phyloP scores from a whole-genome alignment of 768 basidiomycete species.

The Naganishia onofrii region DNA sequence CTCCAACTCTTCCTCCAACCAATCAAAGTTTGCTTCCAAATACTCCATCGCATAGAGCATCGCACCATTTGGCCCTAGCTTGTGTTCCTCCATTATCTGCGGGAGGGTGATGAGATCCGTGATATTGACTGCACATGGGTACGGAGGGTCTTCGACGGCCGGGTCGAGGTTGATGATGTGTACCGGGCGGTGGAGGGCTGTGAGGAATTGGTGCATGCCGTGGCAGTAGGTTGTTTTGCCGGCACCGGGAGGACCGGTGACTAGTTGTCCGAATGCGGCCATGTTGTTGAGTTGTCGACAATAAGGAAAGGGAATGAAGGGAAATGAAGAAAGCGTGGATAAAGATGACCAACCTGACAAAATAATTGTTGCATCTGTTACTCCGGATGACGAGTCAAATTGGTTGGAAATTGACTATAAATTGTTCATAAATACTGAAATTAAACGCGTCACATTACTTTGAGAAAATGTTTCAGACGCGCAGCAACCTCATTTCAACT shows the following conservation, averaged over 20 bases:
- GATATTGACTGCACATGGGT: constrained; percentile 85
- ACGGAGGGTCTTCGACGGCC: constrained; percentile 82
- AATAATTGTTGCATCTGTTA: too few relatives aligned
- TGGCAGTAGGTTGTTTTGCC: constrained; percentile 56
- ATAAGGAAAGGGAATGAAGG: not conserved
- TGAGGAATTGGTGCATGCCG: constrained; percentile 64
- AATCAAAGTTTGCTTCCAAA: constrained; percentile 87
- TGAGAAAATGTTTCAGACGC: too few relatives aligned
- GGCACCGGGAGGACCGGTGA: constrained; percentile 54
- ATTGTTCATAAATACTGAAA: too few relatives aligned
- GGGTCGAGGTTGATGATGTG: constrained; percentile 94
- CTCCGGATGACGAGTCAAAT: too few relatives aligned
- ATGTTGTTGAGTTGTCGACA: not conserved
- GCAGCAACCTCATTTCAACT: too few relatives aligned
- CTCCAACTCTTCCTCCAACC: constrained; percentile 54
- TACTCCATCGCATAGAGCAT: constrained; percentile 98
- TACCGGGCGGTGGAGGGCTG: constrained; percentile 78
- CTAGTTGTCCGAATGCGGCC: constrained; percentile 49
- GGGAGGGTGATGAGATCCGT: constrained; percentile 78
- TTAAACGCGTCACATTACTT: too few relatives aligned
- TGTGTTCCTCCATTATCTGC: constrained; percentile 78
- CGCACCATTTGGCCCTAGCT: constrained; percentile 90
- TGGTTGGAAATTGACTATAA: too few relatives aligned
- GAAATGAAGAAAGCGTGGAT: not conserved
- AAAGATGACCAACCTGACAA: not conserved